Conservation (phyloP, 139 green algal genomes). For the Chlorella sp. region DNA sequence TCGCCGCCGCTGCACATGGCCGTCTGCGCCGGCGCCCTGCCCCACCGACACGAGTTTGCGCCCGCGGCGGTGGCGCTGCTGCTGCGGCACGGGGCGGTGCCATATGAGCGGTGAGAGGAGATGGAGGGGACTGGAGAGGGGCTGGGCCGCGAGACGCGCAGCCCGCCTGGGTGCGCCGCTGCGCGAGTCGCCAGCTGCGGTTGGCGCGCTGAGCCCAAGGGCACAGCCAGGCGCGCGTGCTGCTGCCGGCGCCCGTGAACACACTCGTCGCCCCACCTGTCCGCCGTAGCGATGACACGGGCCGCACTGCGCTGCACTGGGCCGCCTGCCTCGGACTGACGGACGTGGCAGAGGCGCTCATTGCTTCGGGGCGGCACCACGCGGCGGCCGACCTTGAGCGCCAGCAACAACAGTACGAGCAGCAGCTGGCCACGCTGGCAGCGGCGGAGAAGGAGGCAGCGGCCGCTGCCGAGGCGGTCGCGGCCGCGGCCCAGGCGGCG, state of each 20-base stretch:
- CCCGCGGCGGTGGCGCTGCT: slow-evolving; percentile 43
- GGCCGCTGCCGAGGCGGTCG: neutral
- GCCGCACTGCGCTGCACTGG: slow-evolving; percentile 80
- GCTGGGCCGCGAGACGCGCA: neutral
- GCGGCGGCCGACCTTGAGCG: slow-evolving; percentile 10
- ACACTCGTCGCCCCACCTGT: neutral
- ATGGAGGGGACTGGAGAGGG: neutral
- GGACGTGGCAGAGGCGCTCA: slow-evolving; percentile 32
- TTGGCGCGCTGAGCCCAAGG: neutral
- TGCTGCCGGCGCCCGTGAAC: neutral
- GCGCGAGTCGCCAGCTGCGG: neutral
- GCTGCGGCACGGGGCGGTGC: slow-evolving; percentile 49
- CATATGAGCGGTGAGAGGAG: slow-evolving; percentile 30
- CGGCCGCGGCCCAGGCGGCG: slow-evolving; percentile 7
- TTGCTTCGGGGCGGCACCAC: too few species aligned
- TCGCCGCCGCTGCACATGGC: slow-evolving; percentile 70
- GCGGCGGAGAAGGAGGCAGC: slow-evolving; percentile 1
- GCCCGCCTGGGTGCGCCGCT: neutral
- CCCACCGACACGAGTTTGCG: slow-evolving; percentile 20
- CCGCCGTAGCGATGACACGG: slow-evolving; percentile 71
- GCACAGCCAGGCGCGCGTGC: neutral
- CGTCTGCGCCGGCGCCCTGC: slow-evolving; percentile 41
- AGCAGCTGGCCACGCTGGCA: too few species aligned
- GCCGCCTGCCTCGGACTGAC: slow-evolving; percentile 57
- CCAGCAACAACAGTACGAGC: neutral